Conservation (phyloP, 176 grass and related monocot genomes). For the Avena eriantha region DNA sequence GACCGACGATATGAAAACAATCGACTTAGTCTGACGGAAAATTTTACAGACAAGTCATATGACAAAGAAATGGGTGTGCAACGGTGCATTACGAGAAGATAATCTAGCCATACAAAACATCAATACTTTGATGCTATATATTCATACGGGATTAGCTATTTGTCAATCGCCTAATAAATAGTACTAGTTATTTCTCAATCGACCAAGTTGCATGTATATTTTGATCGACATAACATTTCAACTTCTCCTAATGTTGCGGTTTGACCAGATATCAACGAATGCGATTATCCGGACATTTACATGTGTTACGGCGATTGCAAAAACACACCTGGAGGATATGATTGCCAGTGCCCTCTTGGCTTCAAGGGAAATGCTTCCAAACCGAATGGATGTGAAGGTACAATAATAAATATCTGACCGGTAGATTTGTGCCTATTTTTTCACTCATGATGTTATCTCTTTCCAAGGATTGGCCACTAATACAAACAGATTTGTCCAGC, state of each 20-base stretch:
- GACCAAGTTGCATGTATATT: neutral
- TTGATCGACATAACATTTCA: too few relatives aligned
- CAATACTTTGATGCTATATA: too few relatives aligned
- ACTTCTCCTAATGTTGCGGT: neutral
- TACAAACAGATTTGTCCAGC: neutral
- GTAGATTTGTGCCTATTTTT: neutral
- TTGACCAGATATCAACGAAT: slow-evolving; percentile 43
- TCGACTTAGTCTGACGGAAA: neutral
- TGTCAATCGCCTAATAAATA: neutral
- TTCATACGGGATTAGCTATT: neutral
- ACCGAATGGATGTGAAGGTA: slow-evolving; percentile 41
- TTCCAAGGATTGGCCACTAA: neutral
- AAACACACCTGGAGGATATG: slow-evolving; percentile 23
- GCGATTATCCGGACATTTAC: neutral
- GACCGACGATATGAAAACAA: neutral
- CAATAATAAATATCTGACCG: neutral
- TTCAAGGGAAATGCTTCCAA: slow-evolving; percentile 11
- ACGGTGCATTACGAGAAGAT: too few relatives aligned
- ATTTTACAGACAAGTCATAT: too few relatives aligned
- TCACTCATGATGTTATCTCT: neutral
- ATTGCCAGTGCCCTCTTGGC: slow-evolving; percentile 16
- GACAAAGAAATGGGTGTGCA: too few relatives aligned
- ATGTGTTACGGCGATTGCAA: slow-evolving; percentile 27
- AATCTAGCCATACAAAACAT: too few relatives aligned
- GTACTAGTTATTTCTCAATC: neutral